phyloP scores from a whole-genome alignment of 2,329 filamentous ascomycete species.

The Aschersonia sp. region DNA sequence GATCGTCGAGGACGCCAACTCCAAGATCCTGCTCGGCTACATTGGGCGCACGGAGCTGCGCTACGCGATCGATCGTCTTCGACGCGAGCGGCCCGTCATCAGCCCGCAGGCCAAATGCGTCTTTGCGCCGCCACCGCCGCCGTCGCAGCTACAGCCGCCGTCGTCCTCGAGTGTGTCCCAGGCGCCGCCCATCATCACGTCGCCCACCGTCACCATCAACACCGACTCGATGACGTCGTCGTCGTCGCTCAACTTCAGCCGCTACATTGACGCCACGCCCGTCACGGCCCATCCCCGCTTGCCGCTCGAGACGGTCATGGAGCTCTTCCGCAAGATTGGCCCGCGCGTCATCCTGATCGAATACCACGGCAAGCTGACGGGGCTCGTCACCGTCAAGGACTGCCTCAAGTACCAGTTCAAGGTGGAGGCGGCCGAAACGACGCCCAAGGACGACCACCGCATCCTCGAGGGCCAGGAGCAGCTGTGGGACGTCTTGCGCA shows the following conservation, averaged over 20 bases:
- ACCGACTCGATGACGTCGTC: constrained; percentile 37
- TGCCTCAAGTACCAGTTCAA: constrained; percentile 97
- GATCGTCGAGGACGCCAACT: constrained; percentile 60
- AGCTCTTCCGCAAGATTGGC: constrained; percentile 95
- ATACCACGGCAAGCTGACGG: constrained; percentile 67
- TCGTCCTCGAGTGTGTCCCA: constrained; percentile 14
- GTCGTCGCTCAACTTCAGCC: constrained; percentile 60
- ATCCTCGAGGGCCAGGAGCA: constrained; percentile 45
- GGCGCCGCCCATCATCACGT: constrained; percentile 23
- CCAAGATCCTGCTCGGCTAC: constrained; percentile 70
- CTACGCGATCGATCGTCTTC: constrained; percentile 75
- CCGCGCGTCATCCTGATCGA: constrained; percentile 88
- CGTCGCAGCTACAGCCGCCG: constrained; percentile 5
- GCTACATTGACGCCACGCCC: constrained; percentile 79
- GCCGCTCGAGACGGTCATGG: constrained; percentile 93
- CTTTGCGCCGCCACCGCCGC: constrained; percentile 40
- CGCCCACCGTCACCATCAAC: constrained; percentile 41
- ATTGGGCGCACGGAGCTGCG: constrained; percentile 84
- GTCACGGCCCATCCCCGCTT: constrained; percentile 83
- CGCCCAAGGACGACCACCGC: constrained; percentile 44
- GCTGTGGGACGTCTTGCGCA: constrained; percentile 45
- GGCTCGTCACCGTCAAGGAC: constrained; percentile 90
- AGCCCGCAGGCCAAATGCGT: constrained; percentile 55
- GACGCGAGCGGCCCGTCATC: constrained; percentile 48
- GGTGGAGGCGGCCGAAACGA: constrained; percentile 65